Base-by-base conservation (phyloP, 2,329 filamentous ascomycete genomes). In the Clonostachys rosea region DNA sequence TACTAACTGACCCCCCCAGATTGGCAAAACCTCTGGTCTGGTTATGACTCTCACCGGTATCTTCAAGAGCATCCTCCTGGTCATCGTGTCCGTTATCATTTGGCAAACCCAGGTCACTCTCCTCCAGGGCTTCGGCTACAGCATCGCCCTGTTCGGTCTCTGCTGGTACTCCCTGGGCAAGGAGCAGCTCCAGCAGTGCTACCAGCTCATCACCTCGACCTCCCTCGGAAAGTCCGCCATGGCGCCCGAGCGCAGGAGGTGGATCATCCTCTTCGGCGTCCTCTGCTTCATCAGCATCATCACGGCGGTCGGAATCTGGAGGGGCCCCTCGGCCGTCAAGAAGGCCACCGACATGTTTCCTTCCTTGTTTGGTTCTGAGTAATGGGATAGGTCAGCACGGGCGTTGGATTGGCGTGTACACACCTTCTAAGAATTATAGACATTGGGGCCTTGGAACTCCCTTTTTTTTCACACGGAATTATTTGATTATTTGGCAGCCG, bases 41-140 rank as follows among this genome's bases (percentile, higher is more conserved):
- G 88, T 91, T 58, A 86, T 95, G 70, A 91, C 89, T 34, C 81
- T 95, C 20, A 91, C 85, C 49, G 89, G 90, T 64, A 89, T 95
- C 54, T 80, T 94, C 59, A 95, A 95, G 70, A 89, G 91, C 66
- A 91, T 95, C 51, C 81, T 95, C 49, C 83, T 95, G 47, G 88
- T 95, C 53, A 73, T 79, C 50, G 78, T 83, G 49, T 90, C 87
- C 46, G 86, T 94, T 68, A 65, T 89, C 60, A 84, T 92, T 63
- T 94, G 89, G 84, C 74, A 78, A 55, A 89, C 88, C 48, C 77
- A 81, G 34, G 85, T 94, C 59, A 77, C 83, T 17, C 62, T 69
- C 20, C 75, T 90, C 47, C 89, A 95, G 68, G 81, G 83, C 58
- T 75, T 91, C 62, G 89, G 89, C 56, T 95, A 95, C 74, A 72